Base-by-base conservation (phyloP, 2,329 filamentous ascomycete species). In the Cladophialophora chaetospira region DNA sequence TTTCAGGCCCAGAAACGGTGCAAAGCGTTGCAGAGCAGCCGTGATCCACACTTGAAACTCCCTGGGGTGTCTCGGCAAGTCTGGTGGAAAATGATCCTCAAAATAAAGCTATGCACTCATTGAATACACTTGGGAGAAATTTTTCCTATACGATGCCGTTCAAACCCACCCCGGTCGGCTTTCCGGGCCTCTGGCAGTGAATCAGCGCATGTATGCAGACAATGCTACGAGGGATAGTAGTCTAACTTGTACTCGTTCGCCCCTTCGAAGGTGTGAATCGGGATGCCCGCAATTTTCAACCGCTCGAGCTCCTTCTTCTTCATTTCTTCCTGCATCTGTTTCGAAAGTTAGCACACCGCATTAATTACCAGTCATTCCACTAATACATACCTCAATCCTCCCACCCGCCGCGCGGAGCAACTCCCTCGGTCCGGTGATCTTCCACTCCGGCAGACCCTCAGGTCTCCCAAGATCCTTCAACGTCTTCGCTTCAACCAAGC, bases 401-500 rank as follows among this genome's bases (percentile, higher is more conserved):
- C 48, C 36, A 4, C 48, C 48, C 5, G 48, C 73, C 2, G 77
- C 77, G n/a, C 78, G 68, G 55, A 81, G 69, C 25, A 57, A 61
- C 55, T 76, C 73, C 56, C 80, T 74, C 52, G 71, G 67, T 1
- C 69, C 73, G 6, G 68, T 69, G 48, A 81, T 79, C 65, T 72
- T 75, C 79, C 79, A 82, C 3, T 74, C 77, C 5, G 64, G 60
- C 23, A 82, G 59, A 2, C 74, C 73, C 15, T 77, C 72, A 10
- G 77, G 72, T 45, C 72, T 73, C 0, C 78, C 78, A 13, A 82
- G 61, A 17, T 74, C 76, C 33, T 65, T 69, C 61, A 82, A 65
- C 0, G 80, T 82, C 68, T 81, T 82, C 60, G 65, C 67, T 67
- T 83, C 80, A 3, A 82, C 78, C 5, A 78, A 63, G 54, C 77